Evolutionary conservation across 495 filamentous ascomycete species (phyloP), one percentile per base, ranked within the genome.

Genomic region (Tuber brumale): DNA sequence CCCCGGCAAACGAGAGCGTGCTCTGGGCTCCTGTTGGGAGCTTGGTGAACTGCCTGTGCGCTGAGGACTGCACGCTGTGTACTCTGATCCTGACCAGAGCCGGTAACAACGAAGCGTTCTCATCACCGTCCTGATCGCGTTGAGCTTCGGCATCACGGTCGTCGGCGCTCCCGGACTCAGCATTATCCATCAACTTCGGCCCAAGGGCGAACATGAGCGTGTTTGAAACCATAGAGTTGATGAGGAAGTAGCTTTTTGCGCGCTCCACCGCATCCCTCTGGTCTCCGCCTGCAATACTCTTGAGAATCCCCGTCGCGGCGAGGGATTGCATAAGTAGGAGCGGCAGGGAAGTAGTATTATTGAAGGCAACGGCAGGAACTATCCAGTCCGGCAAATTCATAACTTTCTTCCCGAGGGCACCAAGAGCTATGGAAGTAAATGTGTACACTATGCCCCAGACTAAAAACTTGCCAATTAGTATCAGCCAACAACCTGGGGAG

Each of bases 291-390:
- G 85, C 81, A 37, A 91, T 85, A 21, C 86, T 81, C 42, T 84
- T 80, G 14, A 94, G 83, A 70, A 92, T 90, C 12, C 91, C 91
- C 0, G 91, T 92, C 21, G 88, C 84, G 44, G 89, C 86, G 6
- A 94, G 86, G 10, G 89, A 88, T 74, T 91, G 86, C 46, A 93
- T 85, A 4, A 94, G 86, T 6, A 93, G 85, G 23, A 95, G 84
- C 0, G 92, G 92, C 45, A 93, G 88, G 42, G 87, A 89, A 1
- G 90, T 92, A 0, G 92, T 92, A 80, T 94, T 95, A 85, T 93
- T 94, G 85, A 94, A 93, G 61, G 90, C 86, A 70, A 92, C 86
- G 1, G 90, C 89, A 0, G 90, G 89, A 0, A 89, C 89, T 21
- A 88, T 87, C 91, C 91, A 94, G 71, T 85, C 83, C 3, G 91